Evolutionary conservation across 2,329 filamentous ascomycete species (phyloP).

Genomic region (Aspergillus oerlinghausenensis): DNA sequence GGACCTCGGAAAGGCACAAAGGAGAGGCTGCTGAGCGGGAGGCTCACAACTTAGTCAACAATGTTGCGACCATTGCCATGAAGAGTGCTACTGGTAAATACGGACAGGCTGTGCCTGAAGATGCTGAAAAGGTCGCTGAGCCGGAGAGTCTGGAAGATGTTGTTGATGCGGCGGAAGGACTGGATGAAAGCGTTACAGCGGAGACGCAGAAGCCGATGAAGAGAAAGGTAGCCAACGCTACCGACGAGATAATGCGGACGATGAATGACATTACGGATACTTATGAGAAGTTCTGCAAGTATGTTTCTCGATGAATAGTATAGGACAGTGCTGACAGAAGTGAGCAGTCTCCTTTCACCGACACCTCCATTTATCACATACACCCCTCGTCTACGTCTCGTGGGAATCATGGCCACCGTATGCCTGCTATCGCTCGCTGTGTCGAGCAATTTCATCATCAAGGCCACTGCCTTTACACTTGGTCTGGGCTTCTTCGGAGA

Average conservation of each 20-base stretch:
- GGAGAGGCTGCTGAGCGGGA: slow-evolving; percentile 81
- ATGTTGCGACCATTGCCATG: slow-evolving; percentile 66
- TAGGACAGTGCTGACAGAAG: background rate
- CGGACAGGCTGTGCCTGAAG: slow-evolving; percentile 58
- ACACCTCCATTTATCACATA: slow-evolving; percentile 58
- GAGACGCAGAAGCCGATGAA: slow-evolving; percentile 77
- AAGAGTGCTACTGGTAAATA: slow-evolving; percentile 74
- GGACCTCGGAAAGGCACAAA: slow-evolving; percentile 73
- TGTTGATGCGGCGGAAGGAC: slow-evolving; percentile 50
- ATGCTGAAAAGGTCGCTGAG: slow-evolving; percentile 38
- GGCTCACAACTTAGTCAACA: slow-evolving; percentile 73
- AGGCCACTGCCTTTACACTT: slow-evolving; percentile 59
- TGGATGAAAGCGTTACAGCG: slow-evolving; percentile 49
- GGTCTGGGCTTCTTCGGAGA: slow-evolving; percentile 78
- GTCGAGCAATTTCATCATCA: slow-evolving; percentile 59
- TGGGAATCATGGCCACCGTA: slow-evolving; percentile 49
- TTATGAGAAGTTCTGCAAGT: slow-evolving; percentile 62
- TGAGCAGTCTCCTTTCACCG: slow-evolving; percentile 53
- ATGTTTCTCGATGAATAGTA: slow-evolving; percentile 14
- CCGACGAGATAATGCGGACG: slow-evolving; percentile 67
- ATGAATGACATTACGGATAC: slow-evolving; percentile 58
- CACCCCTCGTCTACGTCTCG: slow-evolving; percentile 52
- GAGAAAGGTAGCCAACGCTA: slow-evolving; percentile 70
- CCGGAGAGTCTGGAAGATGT: slow-evolving; percentile 54
- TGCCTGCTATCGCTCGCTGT: slow-evolving; percentile 51